Base-by-base conservation (phyloP, 1,284 basidiomycete species). In the Ceratobasidium sp. region DNA sequence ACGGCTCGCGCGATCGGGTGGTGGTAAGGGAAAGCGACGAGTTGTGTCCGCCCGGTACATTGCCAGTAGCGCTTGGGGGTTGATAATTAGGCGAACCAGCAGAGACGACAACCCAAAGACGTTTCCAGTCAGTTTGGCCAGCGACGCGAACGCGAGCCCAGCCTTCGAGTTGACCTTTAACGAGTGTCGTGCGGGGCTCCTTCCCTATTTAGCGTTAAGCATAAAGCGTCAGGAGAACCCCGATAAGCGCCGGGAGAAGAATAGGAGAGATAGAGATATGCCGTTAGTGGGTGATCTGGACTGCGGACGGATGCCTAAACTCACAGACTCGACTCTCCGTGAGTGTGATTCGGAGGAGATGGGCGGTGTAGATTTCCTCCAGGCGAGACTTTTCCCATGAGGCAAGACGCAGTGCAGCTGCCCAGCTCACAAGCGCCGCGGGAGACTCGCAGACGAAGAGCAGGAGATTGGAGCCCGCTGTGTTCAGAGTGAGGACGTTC, bases 341-440 rank as follows among this genome's bases (percentile, higher is more conserved):
- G 24, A 92, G 80, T 45, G 89, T 90, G 82, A 94, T 92, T 64
- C 95, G 88, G 77, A 97, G 89, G 57, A 99, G 85, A 84, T 98
- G 95, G 1, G 96, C 97, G 0, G 97, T 99, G 82, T 99, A 99
- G 75, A 99, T 96, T 83, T 99, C 97, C 82, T 98, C 96, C 27
- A 99, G 87, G 31, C 97, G 90, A 0, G 95, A 93, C 79, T 98
- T 96, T 83, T 99, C 97, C 96, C 97, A 99, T 65, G 94, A 89
- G 8, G 94, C 91, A 7, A 99, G 88, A 19, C 98, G 91, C 48
- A 99, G 87, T 6, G 96, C 96, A 27, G 94, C 92, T 22, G 95
- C 91, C 97, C 97, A 99, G n/a, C 91, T 90, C 53, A 93, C 86
- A 63, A 97, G 86, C 2, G 92, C 88, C 27, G 86, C 82, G 4